Evolutionary conservation across 2,329 filamentous ascomycete genomes (phyloP).

Genomic region (Trichophyton mentagrophytes): DNA sequence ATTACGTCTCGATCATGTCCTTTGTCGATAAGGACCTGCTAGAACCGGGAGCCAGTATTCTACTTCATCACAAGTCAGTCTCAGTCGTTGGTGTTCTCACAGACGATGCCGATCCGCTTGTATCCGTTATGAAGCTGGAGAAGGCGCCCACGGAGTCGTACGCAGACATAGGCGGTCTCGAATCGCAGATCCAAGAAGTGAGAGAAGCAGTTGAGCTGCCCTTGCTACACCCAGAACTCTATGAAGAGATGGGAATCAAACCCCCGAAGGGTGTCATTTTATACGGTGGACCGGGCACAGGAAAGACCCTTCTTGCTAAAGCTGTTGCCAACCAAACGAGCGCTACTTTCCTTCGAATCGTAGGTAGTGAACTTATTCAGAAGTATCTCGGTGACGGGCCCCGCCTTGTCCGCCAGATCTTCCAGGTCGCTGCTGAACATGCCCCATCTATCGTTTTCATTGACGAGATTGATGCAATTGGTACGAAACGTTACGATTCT

Average conservation of each 20-base stretch:
- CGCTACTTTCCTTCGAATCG: conserved; percentile 92
- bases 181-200: conserved; percentile 93
- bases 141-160: conserved; percentile 98
- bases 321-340: conserved; percentile 98
- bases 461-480: conserved; percentile 97
- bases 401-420: conserved; percentile 86
- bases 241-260: conserved; percentile 99
- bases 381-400: conserved; percentile 97
- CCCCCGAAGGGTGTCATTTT: conserved; percentile 98
- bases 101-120: conserved; percentile 86
- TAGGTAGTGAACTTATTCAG: conserved; percentile 93
- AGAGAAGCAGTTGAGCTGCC: conserved; percentile 93
- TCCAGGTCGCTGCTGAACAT: conserved; percentile 80
- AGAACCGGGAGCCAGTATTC: conserved; percentile 87
- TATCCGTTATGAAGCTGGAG: conserved; percentile 98
- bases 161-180: conserved; percentile 92
- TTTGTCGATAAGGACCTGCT: conserved; percentile 98
- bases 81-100: conserved; percentile 95
- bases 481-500: conserved; percentile 96
- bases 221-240: conserved; percentile 86
- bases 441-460: conserved; percentile 97
- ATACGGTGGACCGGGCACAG: conserved; percentile 91
- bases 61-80: conserved; percentile 94
- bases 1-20: conserved; percentile 99
- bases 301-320: conserved; percentile 91